Base-by-base conservation (phyloP, 768 basidiomycete species). In the Coprinellus aureogranulatus region DNA sequence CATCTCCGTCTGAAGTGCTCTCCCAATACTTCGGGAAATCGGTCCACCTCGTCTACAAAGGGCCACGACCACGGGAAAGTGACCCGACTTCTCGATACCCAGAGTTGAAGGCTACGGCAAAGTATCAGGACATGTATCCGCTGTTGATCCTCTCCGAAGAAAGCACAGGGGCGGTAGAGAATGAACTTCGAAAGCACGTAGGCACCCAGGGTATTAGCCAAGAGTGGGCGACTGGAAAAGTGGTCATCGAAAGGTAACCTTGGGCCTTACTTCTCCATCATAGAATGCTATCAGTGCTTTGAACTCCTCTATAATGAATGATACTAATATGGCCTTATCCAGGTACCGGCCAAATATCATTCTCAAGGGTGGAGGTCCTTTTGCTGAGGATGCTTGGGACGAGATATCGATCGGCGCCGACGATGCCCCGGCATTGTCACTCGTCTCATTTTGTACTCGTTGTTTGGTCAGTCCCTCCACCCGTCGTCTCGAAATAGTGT, bases 261-360 rank as follows among this genome's bases (percentile, higher is more conserved):
- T 30, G 28, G 34, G 8, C 22, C 65, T 27, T 44, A 26, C 46
- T 54, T 58, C 14, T 22, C 49, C n/a, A 26, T 53, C 31, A 47
- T 45, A 34, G 41, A 58, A 44, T 26, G 28, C 48, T 26, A 26
- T 40, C 50, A 57, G 49, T 31, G 48, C 46, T 49, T 57, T 47
- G 49, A 25, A n/a, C 45, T 18, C 57, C 39, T 47, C 34, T 41
- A 14, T 37, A 37, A 26, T 22, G 28, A 31, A 16, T n/a, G 27
- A 42, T 53, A 40, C 46, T 61, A 53, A 58, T 59, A 45, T 39
- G 46, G 31, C 25, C 14, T 20, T 30, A 54, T 41, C 22, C 62
- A 90, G 89, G 64, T 92, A 90, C 73, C 74, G 90, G 50, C 89
- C 90, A 0, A 92, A 92, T 65, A 84, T 92, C 51, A 80, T 91